phyloP scores from a whole-genome alignment of 169 alveolate genomes.

The Eimeria falciformis region DNA sequence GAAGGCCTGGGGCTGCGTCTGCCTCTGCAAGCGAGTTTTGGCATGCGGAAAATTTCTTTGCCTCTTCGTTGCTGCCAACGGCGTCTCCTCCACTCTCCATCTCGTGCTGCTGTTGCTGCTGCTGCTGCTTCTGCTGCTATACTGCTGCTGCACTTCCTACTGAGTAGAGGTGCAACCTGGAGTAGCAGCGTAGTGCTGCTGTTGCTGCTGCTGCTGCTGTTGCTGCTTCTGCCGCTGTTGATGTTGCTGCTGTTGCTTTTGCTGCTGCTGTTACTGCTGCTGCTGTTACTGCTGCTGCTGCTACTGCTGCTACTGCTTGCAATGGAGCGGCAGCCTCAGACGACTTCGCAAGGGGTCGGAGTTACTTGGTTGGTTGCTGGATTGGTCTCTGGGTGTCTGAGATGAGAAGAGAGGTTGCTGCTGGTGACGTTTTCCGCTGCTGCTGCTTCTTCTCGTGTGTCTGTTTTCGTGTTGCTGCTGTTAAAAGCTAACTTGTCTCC shows the following conservation, averaged over 20 bases:
- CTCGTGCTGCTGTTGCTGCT: no score
- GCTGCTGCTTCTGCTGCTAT: no score
- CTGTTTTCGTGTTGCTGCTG: neutral
- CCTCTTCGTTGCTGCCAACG: no score
- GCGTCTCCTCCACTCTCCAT: no score
- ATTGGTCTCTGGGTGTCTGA: no score
- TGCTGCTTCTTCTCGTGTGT: neutral
- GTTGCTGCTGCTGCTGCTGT: neutral
- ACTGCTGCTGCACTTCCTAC: no score
- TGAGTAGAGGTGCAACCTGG: no score
- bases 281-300: slow-evolving; percentile 47
- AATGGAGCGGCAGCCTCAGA: neutral
- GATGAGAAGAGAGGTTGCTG: no score
- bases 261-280: neutral
- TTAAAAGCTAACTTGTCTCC: neutral
- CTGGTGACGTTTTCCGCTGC: slow-evolving; percentile 32
- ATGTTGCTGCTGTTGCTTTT: neutral
- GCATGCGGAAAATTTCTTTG: no score
- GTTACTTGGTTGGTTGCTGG: neutral
- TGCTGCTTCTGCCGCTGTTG: neutral
- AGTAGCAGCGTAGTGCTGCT: no score
- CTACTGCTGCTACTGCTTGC: neutral
- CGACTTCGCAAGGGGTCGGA: neutral
- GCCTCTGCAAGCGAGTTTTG: no score
- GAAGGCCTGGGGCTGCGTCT: no score